phyloP scores from a whole-genome alignment of 1,284 basidiomycete species.

The Fomitopsis palustris region DNA sequence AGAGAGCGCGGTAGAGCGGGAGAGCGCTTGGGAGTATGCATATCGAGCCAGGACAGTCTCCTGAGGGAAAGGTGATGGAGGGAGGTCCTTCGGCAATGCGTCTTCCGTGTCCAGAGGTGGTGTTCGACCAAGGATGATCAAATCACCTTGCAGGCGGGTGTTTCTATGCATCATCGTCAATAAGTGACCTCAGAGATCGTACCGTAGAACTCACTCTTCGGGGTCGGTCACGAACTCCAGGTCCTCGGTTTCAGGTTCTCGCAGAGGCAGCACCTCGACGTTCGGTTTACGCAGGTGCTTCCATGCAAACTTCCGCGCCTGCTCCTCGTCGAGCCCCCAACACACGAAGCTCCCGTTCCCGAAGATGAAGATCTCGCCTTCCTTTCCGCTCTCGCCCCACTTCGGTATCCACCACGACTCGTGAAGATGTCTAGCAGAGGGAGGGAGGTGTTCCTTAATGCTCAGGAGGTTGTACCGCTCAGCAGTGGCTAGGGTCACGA shows the following conservation, averaged over 20 bases:
- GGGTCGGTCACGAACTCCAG: slow-evolving; percentile 89
- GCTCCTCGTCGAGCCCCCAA: slow-evolving; percentile 84
- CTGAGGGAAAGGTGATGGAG: slow-evolving; percentile 48
- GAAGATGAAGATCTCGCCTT: slow-evolving; percentile 89
- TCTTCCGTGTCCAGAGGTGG: slow-evolving; percentile 47
- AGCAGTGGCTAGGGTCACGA: slow-evolving; percentile 74
- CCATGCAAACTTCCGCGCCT: slow-evolving; percentile 63
- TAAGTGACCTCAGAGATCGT: not conserved
- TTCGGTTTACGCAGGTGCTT: slow-evolving; percentile 57
- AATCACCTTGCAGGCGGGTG: slow-evolving; percentile 83
- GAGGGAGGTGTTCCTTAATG: slow-evolving; percentile 50
- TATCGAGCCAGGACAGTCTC: slow-evolving; percentile 81
- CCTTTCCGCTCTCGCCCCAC: slow-evolving; percentile 55
- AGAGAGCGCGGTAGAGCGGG: slow-evolving; percentile 81
- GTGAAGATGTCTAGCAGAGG: slow-evolving; percentile 54
- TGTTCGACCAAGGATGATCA: slow-evolving; percentile 82
- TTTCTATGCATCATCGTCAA: slow-evolving; percentile 40
- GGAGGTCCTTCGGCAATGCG: slow-evolving; percentile 39
- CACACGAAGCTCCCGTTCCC: slow-evolving; percentile 83
- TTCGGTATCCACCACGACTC: slow-evolving; percentile 78
- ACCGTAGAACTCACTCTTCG: slow-evolving; percentile 57
- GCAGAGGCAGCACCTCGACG: slow-evolving; percentile 60
- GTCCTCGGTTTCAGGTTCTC: slow-evolving; percentile 81
- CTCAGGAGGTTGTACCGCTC: slow-evolving; percentile 67
- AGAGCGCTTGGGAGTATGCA: slow-evolving; percentile 85